A percentile compares a stretch with the other conserved stretches of the same genome.
Evolutionary conservation across 441 rosid species (phyloP).

Genomic region (Flueggea neowawraea): DNA sequence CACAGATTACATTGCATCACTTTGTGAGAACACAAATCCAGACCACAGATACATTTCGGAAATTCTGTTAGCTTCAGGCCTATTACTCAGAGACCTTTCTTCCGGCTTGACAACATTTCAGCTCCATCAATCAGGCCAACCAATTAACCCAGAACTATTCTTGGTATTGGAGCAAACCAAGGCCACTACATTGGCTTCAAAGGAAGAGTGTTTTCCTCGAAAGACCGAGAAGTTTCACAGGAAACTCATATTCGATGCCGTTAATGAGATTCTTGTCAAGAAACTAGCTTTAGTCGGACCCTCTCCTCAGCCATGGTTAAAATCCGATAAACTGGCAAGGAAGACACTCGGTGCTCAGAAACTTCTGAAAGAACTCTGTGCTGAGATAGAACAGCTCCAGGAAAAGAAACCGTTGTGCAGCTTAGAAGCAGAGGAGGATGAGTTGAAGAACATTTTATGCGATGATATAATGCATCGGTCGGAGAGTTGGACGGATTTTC

Average conservation of each 20-base stretch:
- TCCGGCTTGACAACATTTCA: constrained; percentile 59
- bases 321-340: constrained; percentile 37
- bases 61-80: constrained; percentile 89
- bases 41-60: constrained; percentile 91
- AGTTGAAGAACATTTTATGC: constrained; percentile 44
- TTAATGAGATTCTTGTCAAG: constrained; percentile 64
- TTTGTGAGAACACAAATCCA: constrained; percentile 75
- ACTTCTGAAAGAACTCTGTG: constrained; percentile 75
- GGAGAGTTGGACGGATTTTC: constrained; percentile 60
- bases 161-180: constrained; percentile 87
- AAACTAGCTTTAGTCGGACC: constrained; percentile 42
- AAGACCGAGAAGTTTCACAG: constrained; percentile 53
- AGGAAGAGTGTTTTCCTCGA: constrained; percentile 33
- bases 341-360: constrained; percentile 70
- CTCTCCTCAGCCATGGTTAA: constrained; percentile 46
- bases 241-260: constrained; percentile 73
- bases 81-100: constrained; percentile 73
- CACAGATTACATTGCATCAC: constrained; percentile 91
- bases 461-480: constrained; percentile 55
- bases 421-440: constrained; percentile 56
- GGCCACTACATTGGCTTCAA: constrained; percentile 35
- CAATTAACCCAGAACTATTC: constrained; percentile 83
- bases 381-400: constrained; percentile 61
- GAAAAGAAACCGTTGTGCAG: constrained; percentile 34
- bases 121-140: constrained; percentile 81